Percentiles rank a stretch among this genome's conserved stretches.
phyloP scores from a whole-genome alignment of 352 stramenopile genomes.

The Phytophthora syringae region DNA sequence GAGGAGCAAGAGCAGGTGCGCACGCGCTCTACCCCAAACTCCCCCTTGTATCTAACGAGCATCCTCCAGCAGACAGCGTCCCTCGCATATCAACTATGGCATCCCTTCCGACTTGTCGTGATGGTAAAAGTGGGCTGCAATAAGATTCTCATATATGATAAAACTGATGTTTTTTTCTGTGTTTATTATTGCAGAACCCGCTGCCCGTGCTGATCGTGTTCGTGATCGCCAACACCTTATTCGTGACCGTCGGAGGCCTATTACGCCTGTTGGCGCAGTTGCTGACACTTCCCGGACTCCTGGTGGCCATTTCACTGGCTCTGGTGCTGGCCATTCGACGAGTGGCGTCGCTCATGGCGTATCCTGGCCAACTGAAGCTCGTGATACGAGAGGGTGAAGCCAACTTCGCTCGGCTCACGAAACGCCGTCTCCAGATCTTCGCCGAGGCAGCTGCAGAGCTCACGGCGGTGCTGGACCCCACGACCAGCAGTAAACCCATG shows the following conservation, averaged over 20 bases:
- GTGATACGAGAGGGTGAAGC: slow-evolving; percentile 83
- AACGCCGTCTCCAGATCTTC: slow-evolving; percentile 74
- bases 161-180: neutral
- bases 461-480: slow-evolving; percentile 41
- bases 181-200: slow-evolving; percentile 51
- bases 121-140: slow-evolving; percentile 39
- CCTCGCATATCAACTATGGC: slow-evolving; percentile 74
- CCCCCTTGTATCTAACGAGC: too few relatives aligned
- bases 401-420: slow-evolving; percentile 76
- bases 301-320: slow-evolving; percentile 48
- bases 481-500: slow-evolving; percentile 22
- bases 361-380: slow-evolving; percentile 75
- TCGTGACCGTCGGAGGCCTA: slow-evolving; percentile 65
- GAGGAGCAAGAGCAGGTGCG: slow-evolving; percentile 25
- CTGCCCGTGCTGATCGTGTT: slow-evolving; percentile 59
- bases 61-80: slow-evolving; percentile 24
- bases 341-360: slow-evolving; percentile 67
- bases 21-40: neutral
- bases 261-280: slow-evolving; percentile 53
- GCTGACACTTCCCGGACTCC: slow-evolving; percentile 60
- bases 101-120: slow-evolving; percentile 68
- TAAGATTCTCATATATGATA: slow-evolving; percentile 13
- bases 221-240: slow-evolving; percentile 59
- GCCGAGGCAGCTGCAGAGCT: slow-evolving; percentile 67
- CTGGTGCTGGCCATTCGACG: slow-evolving; percentile 49